These are phyloP conservation scores for Coffea canephora DNA, from an alignment of 257 asterid species.

Conservation along the genomic window DNA sequence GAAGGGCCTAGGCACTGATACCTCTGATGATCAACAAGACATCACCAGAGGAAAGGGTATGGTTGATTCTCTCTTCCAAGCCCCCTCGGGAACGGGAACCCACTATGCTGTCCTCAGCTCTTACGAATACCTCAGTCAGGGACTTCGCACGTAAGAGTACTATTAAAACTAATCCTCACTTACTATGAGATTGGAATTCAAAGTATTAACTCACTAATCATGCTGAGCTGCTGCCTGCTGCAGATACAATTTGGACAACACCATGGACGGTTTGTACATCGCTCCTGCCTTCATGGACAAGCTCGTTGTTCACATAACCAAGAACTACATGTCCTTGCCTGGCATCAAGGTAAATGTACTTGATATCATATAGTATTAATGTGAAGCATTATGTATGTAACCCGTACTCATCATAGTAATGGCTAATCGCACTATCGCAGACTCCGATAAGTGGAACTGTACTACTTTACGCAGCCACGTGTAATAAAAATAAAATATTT, in stretches of 20 bases:
- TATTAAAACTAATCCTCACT: background rate
- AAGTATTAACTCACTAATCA: background rate
- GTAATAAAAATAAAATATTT: no score
- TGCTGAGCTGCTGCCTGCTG: background rate
- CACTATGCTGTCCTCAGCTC: slow-evolving; percentile 62
- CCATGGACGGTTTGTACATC: slow-evolving; percentile 59
- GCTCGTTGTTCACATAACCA: slow-evolving; percentile 64
- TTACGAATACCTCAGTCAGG: slow-evolving; percentile 75
- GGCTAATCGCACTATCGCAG: background rate
- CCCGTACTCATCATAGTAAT: background rate
- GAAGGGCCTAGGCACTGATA: slow-evolving; percentile 59
- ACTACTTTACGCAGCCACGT: background rate
- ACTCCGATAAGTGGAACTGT: background rate
- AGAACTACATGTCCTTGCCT: slow-evolving; percentile 77
- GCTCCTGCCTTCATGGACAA: slow-evolving; percentile 97
- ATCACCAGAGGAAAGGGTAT: slow-evolving; percentile 80
- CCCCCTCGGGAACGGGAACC: slow-evolving; percentile 70
- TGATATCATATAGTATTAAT: background rate
- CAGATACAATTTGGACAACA: slow-evolving; percentile 58
- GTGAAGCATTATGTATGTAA: background rate
- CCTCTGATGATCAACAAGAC: slow-evolving; percentile 80
- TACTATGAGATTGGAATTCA: no score
- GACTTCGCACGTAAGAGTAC: slow-evolving; percentile 44
- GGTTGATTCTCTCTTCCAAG: slow-evolving; percentile 68
- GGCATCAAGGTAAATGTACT: slow-evolving; percentile 59